phyloP scores from a whole-genome alignment of 2,329 filamentous ascomycete genomes.

The Sporothrix mexicana region DNA sequence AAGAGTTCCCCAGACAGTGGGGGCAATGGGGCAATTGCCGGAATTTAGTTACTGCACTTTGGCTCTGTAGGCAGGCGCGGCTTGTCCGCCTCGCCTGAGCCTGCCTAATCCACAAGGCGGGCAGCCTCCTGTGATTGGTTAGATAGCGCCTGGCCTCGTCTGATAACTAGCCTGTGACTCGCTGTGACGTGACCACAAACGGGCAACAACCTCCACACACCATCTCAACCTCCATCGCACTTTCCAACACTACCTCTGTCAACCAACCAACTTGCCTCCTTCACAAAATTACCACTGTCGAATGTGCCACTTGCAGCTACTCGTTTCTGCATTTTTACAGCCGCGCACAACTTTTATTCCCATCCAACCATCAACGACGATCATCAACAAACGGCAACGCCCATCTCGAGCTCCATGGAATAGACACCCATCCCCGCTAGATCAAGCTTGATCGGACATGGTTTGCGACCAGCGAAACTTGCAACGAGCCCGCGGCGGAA shows the following conservation, averaged over 20 bases:
- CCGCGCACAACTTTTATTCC: neutral
- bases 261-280: neutral
- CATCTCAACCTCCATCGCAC: neutral
- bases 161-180: slow-evolving; percentile 29
- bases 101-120: slow-evolving; percentile 10
- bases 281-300: neutral
- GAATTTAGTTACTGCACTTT: too few species aligned
- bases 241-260: neutral
- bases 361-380: neutral
- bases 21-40: slow-evolving; percentile 5
- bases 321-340: neutral
- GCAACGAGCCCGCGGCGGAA: slow-evolving; percentile 23
- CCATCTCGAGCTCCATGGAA: neutral
- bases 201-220: neutral
- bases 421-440: neutral
- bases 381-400: neutral
- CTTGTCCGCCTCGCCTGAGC: neutral
- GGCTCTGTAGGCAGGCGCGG: neutral
- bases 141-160: neutral
- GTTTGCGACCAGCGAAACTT: slow-evolving; percentile 11
- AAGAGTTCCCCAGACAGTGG: slow-evolving; percentile 11
- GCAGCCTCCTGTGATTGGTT: slow-evolving; percentile 30
- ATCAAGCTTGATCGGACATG: slow-evolving; percentile 28
- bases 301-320: neutral
- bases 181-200: slow-evolving; percentile 33